Base-by-base conservation (phyloP, 2,329 filamentous ascomycete genomes). In the Apiospora aurea region DNA sequence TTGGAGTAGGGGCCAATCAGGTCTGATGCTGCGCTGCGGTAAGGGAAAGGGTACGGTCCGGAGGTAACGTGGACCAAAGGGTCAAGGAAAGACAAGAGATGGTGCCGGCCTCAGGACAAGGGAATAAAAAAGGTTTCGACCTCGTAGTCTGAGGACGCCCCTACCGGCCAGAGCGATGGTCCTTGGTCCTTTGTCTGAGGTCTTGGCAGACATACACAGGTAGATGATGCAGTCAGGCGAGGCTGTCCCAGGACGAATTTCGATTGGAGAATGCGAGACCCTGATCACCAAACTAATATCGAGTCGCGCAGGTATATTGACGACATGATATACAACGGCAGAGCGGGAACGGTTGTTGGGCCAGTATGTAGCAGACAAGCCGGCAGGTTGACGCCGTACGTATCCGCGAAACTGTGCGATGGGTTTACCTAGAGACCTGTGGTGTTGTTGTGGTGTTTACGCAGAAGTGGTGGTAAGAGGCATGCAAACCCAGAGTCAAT, bases 221-320 rank as follows among this genome's bases (percentile, higher is more conserved):
- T 80, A 77, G 75, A 79, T 74, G 75, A 77, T 77, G 76, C 76
- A 78, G 75, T 75, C 78, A 46, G 67, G 77, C 77, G 72, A 77
- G 75, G 76, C 79, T 78, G 75, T 73, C 76, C 75, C 74, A 72
- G 77, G 71, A 72, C 72, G 73, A 75, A 74, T 74, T 78, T 79
- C 78, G 77, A 82, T 82, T 84, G 81, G 80, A 77, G 79, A 82
- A 75, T 69, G 74, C 70, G 72, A 72, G 75, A 76, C 76, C 74
- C 77, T 77, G 80, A 75, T 79, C 75, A 79, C 78, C 75, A 79
- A 81, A 75, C 79, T 79, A 83, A 83, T 83, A 84, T 83, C 77
- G 78, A 81, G 77, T 79, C 80, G 81, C 79, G 80, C 79, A 81
- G 77, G 82, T 83, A 82, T 81, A 84, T 84, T 84, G 82, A 79